Evolutionary conservation across 2,329 filamentous ascomycete species (phyloP).

Genomic region (Fonsecaea monophora): DNA sequence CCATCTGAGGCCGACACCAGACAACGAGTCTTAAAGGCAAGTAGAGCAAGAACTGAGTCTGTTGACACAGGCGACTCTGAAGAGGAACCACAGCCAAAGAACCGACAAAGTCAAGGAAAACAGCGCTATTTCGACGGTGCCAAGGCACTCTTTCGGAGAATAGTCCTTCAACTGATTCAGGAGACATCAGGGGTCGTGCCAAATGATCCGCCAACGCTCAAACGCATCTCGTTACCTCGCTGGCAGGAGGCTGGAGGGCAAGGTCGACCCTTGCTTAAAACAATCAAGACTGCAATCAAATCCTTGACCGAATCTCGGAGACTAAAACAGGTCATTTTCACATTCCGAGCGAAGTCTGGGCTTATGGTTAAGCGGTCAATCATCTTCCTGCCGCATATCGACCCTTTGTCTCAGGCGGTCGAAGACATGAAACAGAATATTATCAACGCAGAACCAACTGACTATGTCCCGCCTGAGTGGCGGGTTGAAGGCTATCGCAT

Average conservation of each 20-base stretch:
- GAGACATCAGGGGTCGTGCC: slow-evolving; percentile 63
- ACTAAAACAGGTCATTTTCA: slow-evolving; percentile 61
- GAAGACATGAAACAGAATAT: slow-evolving; percentile 59
- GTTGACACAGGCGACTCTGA: neutral
- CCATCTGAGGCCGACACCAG: neutral
- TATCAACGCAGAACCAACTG: slow-evolving; percentile 51
- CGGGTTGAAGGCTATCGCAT: slow-evolving; percentile 42
- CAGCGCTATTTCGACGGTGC: slow-evolving; percentile 7
- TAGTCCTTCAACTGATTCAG: slow-evolving; percentile 62
- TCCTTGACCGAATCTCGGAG: slow-evolving; percentile 58
- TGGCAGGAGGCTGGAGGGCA: slow-evolving; percentile 58
- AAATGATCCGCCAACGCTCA: slow-evolving; percentile 53
- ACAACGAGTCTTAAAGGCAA: neutral
- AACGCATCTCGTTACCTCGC: slow-evolving; percentile 31
- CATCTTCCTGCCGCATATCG: slow-evolving; percentile 55
- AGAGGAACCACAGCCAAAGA: slow-evolving; percentile 1
- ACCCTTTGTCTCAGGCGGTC: slow-evolving; percentile 54
- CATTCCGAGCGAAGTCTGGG: slow-evolving; percentile 57
- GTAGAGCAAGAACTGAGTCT: neutral
- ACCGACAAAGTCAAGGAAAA: neutral
- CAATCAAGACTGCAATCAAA: slow-evolving; percentile 59
- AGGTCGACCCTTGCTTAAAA: slow-evolving; percentile 59
- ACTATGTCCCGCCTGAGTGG: slow-evolving; percentile 54
- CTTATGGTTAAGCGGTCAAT: slow-evolving; percentile 59
- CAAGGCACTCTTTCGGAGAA: slow-evolving; percentile 46